These are phyloP conservation scores for Asterophora parasitica DNA, from an alignment of 768 basidiomycete species.

Conservation along the genomic window DNA sequence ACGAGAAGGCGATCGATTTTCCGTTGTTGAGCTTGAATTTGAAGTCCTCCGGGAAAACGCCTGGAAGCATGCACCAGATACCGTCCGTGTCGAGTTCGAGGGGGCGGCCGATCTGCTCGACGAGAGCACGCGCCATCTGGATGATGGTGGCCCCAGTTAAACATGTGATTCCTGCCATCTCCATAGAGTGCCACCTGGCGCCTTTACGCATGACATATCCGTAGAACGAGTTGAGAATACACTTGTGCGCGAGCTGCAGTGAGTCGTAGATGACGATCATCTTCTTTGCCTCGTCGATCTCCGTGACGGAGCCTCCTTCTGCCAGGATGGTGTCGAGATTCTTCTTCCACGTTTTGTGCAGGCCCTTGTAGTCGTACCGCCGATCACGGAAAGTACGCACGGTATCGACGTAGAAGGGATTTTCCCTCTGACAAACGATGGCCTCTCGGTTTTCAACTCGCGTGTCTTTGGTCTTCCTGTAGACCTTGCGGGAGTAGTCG, in stretches of 20 bases:
- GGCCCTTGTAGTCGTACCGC: constrained; percentile 97
- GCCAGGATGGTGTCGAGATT: constrained; percentile 73
- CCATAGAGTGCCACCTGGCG: constrained; percentile 99
- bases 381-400: constrained; percentile 96
- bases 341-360: constrained; percentile 99
- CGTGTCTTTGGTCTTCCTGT: constrained; percentile 97
- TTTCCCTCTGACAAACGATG: constrained; percentile 96
- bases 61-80: constrained; percentile 99
- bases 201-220: constrained; percentile 99
- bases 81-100: constrained; percentile 98
- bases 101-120: constrained; percentile 96
- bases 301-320: constrained; percentile 72
- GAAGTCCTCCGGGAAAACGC: constrained; percentile 97
- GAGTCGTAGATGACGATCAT: constrained; percentile 99
- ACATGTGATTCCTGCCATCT: constrained; percentile 99
- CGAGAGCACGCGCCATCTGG: constrained; percentile 95
- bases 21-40: constrained; percentile 86
- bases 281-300: constrained; percentile 96
- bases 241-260: constrained; percentile 97
- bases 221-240: constrained; percentile 99
- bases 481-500: constrained; percentile 97
- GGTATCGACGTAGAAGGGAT: constrained; percentile 99
- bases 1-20: constrained; percentile 85
- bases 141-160: constrained; percentile 97
- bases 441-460: constrained; percentile 90